These are phyloP conservation scores for Candida manassasensis DNA, from an alignment of 805 yeast genomes.

Conservation along the genomic window DNA sequence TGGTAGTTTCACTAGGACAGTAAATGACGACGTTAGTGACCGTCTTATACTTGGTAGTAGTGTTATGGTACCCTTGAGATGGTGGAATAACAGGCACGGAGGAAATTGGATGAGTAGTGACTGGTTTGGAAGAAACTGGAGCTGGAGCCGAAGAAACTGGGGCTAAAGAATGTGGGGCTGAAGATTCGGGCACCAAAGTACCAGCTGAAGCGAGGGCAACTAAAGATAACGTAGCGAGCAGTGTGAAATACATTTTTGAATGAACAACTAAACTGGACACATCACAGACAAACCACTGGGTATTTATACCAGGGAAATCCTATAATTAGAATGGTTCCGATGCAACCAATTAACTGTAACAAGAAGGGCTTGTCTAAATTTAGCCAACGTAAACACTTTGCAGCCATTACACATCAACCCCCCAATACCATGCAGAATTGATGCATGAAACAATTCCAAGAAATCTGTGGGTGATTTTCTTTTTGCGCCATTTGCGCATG, in stretches of 20 bases:
- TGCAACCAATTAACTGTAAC: background rate
- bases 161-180: conserved; percentile 1
- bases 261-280: background rate
- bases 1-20: conserved; percentile 68
- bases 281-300: too few species aligned
- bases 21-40: conserved; percentile 53
- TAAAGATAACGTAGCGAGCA: conserved; percentile 3
- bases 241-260: background rate
- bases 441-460: too few species aligned
- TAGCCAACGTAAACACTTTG: too few species aligned
- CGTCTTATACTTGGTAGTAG: conserved; percentile 38
- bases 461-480: too few species aligned
- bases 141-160: conserved; percentile 4
- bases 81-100: conserved; percentile 5
- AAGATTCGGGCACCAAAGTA: conserved; percentile 1
- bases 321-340: background rate
- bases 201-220: background rate
- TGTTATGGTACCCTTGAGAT: conserved; percentile 26
- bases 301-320: background rate
- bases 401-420: too few species aligned
- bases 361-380: too few species aligned
- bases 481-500: too few species aligned
- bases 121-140: conserved; percentile 4
- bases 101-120: background rate
- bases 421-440: too few species aligned